phyloP scores from a whole-genome alignment of 106 monocot species.

The Posidonia australis region DNA sequence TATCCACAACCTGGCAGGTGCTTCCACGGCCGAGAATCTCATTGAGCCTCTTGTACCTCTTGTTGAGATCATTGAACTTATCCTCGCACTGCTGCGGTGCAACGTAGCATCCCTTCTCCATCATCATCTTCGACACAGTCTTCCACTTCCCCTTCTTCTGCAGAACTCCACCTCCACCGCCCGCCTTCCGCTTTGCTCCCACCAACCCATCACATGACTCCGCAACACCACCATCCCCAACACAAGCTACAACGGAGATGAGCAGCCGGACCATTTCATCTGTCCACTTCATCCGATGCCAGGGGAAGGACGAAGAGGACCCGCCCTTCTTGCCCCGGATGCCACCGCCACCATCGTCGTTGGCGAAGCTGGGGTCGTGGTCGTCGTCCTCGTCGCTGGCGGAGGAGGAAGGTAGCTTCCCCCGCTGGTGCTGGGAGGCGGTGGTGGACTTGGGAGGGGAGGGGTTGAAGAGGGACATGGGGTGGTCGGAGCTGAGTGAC shows the following conservation, averaged over 20 bases:
- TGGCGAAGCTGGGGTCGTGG: neutral
- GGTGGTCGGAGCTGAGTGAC: constrained; percentile 4
- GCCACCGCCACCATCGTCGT: neutral
- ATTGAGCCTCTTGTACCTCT: constrained; percentile 71
- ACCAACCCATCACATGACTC: no score
- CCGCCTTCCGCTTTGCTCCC: no score
- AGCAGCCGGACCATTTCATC: no score
- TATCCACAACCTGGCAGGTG: constrained; percentile 51
- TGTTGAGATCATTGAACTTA: constrained; percentile 75
- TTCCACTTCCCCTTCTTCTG: constrained; percentile 82
- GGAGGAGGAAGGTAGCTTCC: constrained; percentile 1
- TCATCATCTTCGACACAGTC: constrained; percentile 39
- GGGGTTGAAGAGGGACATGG: neutral
- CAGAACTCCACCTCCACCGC: no score
- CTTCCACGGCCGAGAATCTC: constrained; percentile 66
- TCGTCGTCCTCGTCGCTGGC: constrained; percentile 20
- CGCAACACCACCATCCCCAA: no score
- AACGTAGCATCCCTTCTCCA: constrained; percentile 36
- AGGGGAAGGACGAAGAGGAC: constrained; percentile 7
- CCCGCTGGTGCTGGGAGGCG: neutral
- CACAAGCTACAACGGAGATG: no score
- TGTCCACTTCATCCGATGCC: no score
- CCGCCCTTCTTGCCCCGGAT: constrained; percentile 9
- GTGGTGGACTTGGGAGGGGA: neutral
- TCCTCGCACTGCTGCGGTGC: constrained; percentile 80